Evolutionary conservation across 2,329 filamentous ascomycete species (phyloP), one percentile per base, ranked within the genome.

Genomic region (Fonsecaea nubica): DNA sequence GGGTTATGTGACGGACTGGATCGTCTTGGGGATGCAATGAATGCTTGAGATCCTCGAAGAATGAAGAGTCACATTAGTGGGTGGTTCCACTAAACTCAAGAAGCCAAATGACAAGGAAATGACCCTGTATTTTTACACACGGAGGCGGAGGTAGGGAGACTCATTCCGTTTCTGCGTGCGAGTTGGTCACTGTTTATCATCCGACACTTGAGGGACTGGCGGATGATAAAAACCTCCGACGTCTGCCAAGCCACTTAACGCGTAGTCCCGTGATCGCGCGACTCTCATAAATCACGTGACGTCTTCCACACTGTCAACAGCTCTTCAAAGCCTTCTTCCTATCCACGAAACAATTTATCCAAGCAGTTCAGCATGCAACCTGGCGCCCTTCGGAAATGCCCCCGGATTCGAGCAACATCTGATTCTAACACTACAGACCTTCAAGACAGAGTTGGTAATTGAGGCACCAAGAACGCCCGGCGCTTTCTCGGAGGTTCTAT

Each of bases 1-100:
- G 18, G 75, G 76, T 10, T 77, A 75, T 58, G 38, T 74, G 15
- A 72, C 72, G 36, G 62, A 67, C 53, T 56, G 65, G 13, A 18
- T 64, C 42, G 58, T 67, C n/a, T 15, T 63, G 32, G 65, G 65
- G n/a, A 38, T 42, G 48, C 64, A 25, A 21, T 59, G 45, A 42
- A 42, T n/a, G 40, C 40, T 42, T 42, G 15, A 42, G 12, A 15
- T 42, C 13, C 40, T 40, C 36, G 9, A 5, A 12, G 4, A 40
- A 15, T 42, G 15, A 42, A 42, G 40, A 42, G 15, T 7, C 3
- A 42, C 35, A 1, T n/a, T 1, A n/a, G 15, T 45, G 30, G 30
- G 30, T 5, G 30, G 30, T 4, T 32, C 30, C 30, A 32, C 5
- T 32, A 32, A 6, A 32, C 0, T 32, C 30, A 32, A 32, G 4